Evolutionary conservation across 768 basidiomycete species (phyloP).

Genomic region (Phanerochaete sordida): DNA sequence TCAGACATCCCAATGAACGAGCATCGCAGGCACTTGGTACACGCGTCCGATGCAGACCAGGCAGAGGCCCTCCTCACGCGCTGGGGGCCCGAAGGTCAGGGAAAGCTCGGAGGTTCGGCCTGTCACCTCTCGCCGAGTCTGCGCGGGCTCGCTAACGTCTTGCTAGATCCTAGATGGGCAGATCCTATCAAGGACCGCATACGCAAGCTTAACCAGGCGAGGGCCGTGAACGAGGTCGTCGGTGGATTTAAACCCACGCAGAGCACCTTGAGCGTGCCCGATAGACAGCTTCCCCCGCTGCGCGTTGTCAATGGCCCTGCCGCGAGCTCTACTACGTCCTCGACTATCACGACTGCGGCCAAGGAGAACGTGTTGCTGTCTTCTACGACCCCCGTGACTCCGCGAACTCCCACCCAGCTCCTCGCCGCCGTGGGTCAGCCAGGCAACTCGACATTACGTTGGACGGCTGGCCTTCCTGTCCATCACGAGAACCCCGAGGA

Average conservation of each 20-base stretch:
- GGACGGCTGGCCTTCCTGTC: conserved; percentile 55
- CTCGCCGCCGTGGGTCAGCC: conserved; percentile 49
- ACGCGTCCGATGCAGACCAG: conserved; percentile 89
- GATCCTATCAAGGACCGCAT: conserved; percentile 81
- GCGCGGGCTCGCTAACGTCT: conserved; percentile 17
- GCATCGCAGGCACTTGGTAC: conserved; percentile 71
- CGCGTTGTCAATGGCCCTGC: conserved; percentile 69
- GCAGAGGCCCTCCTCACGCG: conserved; percentile 81
- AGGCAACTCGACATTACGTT: conserved; percentile 58
- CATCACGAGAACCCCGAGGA: conserved; percentile 71
- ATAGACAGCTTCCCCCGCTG: conserved; percentile 48
- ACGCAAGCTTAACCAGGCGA: conserved; percentile 61
- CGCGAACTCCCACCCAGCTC: conserved; percentile 27
- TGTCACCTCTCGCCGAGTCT: neutral
- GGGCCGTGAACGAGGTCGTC: conserved; percentile 75
- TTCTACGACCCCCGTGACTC: conserved; percentile 23
- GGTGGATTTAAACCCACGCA: conserved; percentile 61
- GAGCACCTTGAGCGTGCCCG: conserved; percentile 36
- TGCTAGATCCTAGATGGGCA: conserved; percentile 83
- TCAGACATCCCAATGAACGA: conserved; percentile 13
- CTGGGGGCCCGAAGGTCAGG: conserved; percentile 87
- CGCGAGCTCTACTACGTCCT: conserved; percentile 64
- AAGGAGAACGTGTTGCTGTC: conserved; percentile 58
- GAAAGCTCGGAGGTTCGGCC: conserved; percentile 75
- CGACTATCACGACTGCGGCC: conserved; percentile 72